These are phyloP conservation scores for Tricharina praecox DNA, from an alignment of 495 filamentous ascomycete species.

Conservation along the genomic window DNA sequence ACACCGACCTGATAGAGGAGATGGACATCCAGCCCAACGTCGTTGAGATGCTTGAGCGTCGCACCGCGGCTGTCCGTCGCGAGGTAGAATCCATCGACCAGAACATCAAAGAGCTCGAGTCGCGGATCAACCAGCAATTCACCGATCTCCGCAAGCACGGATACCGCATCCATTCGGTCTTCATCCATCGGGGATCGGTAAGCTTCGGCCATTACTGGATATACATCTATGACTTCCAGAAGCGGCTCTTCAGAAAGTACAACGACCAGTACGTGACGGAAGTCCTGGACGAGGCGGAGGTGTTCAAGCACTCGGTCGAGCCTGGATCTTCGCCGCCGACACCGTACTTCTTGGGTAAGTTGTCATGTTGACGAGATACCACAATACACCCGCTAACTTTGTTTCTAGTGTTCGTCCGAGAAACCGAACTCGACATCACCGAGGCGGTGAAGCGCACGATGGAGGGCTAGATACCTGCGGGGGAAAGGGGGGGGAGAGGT, in stretches of 20 bases:
- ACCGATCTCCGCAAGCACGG: conserved; percentile 38
- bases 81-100: conserved; percentile 29
- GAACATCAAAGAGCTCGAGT: conserved; percentile 34
- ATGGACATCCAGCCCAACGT: background rate
- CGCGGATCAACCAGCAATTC: conserved; percentile 47
- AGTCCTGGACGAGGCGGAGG: conserved; percentile 41
- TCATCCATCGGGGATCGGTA: conserved; percentile 64
- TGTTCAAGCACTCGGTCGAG: conserved; percentile 49
- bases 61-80: background rate
- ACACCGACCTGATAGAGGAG: background rate
- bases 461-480: too few species aligned
- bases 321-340: conserved; percentile 43
- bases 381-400: too few species aligned
- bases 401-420: conserved; percentile 21
- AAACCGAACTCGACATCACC: conserved; percentile 18
- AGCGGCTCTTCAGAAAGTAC: conserved; percentile 75
- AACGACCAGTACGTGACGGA: conserved; percentile 72
- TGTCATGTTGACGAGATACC: too few species aligned
- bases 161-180: conserved; percentile 81
- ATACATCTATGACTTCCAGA: conserved; percentile 78
- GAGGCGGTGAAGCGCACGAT: conserved; percentile 22
- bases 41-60: background rate
- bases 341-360: conserved; percentile 61
- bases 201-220: conserved; percentile 88
- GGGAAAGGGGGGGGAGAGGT: too few species aligned